Evolutionary conservation across 345 rosid genomes (phyloP), one percentile per base, ranked within the genome.

Genomic region (Chamaenerion angustifolium): DNA sequence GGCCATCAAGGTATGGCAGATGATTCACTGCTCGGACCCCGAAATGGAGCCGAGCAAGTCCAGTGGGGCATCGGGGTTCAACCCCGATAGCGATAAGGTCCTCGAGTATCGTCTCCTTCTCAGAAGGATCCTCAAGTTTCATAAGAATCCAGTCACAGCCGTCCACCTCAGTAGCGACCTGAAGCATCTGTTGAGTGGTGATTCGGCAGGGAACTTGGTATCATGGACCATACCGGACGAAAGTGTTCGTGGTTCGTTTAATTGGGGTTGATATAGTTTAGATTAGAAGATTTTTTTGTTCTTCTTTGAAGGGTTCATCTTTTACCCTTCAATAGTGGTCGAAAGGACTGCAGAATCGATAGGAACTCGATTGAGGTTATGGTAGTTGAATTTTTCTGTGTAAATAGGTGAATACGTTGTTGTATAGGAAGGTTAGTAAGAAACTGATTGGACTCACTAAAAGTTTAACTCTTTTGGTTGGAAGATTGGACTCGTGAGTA

Each of bases 211-310:
- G 61, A 86, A 85, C 63, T 69, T 93, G 69, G 57, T 73, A 41
- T 88, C 99, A 12, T 93, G 96, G 99, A 82, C 88, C 4, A 53
- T 85, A n/a, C 86, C 85, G 31, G 99, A 88, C 50, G 96, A 82
- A 68, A 76, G 74, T 68, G 71, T 76, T 56, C 76, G 66, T 67
- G 67, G 73, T 60, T 80, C 96, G 5, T 46, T 75, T 48, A 78
- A 76, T 59, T 75, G 67, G 66, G 88, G 76, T 69, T 79, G 55
- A 76, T 17, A 3, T 31, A 31, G 37, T 31, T 5, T 31, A 31
- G 37, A 31, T 8, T 31, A 31, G 6, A 31, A 31, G 37, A 0
- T 21, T 21, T 31, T 31, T 31, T 31, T 5, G 8, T 3, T 8
- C 0, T 31, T 31, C 5, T 31, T 31, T 5, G 37, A 7, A 3